Evolutionary conservation across 2,329 filamentous ascomycete genomes (phyloP), one percentile per base, ranked within the genome.

Genomic region (Pseudogymnoascus sp.): DNA sequence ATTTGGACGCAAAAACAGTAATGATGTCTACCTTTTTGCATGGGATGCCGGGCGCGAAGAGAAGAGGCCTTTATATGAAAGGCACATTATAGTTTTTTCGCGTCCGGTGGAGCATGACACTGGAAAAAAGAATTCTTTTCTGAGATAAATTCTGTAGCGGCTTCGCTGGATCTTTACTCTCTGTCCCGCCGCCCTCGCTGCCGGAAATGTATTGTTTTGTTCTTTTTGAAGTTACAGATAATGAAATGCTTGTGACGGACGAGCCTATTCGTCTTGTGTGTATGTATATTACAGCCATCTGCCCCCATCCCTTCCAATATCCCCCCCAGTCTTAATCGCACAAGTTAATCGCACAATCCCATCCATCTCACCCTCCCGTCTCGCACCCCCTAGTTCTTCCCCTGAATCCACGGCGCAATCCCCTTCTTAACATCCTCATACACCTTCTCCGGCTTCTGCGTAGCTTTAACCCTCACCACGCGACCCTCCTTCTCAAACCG

Each of bases 381-480:
- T 15, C 13, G 1, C 36, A 6, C 2, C 39, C 1, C 18, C 15
- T 42, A 42, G 29, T 73, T 69, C 62, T 76, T 71, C 37, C 82
- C 80, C 52, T 9, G 5, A 31, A 87, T 72, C 63, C 76, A 77
- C 69, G 78, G 74, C 55, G 72, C 73, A 58, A 87, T 74, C 69
- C 77, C 76, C 70, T 75, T 75, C 71, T 78, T 74, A 1, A 84
- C 87, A 60, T 76, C 78, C 66, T 73, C 72, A 70, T 82, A 85
- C 58, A 87, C 85, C 70, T 72, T 81, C 29, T 90, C 86, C 2
- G 90, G 87, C 6, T 76, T 70, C 45, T 84, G 82, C 27, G 86
- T 87, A 31, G 92, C 90, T 69, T 87, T 80, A 48, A 97, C 82
- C 78, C 87, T 89, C 73, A 96, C 84, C 13, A 97, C 91, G 72